Conservation (phyloP, 2,329 filamentous ascomycete species). For the Colletotrichum australisinense region DNA sequence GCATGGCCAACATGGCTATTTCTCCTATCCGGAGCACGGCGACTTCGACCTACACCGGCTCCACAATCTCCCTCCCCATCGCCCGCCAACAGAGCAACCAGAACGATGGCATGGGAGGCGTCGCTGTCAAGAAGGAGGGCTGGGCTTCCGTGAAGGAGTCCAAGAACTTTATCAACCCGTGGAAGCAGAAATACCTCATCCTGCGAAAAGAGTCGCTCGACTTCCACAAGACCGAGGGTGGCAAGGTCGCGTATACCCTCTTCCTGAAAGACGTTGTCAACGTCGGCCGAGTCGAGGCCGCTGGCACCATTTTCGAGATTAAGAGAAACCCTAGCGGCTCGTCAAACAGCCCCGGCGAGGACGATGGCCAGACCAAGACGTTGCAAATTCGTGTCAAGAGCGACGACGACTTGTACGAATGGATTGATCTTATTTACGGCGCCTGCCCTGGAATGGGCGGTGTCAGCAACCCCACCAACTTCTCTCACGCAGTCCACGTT, state of each 20-base stretch:
- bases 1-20: constrained; percentile 82
- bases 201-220: constrained; percentile 93
- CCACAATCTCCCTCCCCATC: constrained; percentile 79
- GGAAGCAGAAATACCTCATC: constrained; percentile 93
- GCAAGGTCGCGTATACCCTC: constrained; percentile 88
- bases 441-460: constrained; percentile 97
- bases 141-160: constrained; percentile 92
- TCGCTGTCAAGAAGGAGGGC: constrained; percentile 83
- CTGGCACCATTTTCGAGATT: constrained; percentile 94
- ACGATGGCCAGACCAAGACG: constrained; percentile 84
- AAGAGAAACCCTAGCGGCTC: constrained; percentile 77
- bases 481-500: constrained; percentile 96
- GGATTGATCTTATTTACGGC: constrained; percentile 98
- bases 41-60: constrained; percentile 76
- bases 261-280: constrained; percentile 88
- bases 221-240: constrained; percentile 91
- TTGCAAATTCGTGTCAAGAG: constrained; percentile 94
- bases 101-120: constrained; percentile 73
- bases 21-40: constrained; percentile 75
- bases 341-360: constrained; percentile 78
- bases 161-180: constrained; percentile 82
- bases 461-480: constrained; percentile 98
- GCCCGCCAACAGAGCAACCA: constrained; percentile 69
- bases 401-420: constrained; percentile 97
- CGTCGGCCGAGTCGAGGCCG: constrained; percentile 90